Percentiles rank a stretch among this genome's conserved stretches.
phyloP scores from a whole-genome alignment of 495 filamentous ascomycete genomes.

The Hypomontagnella submonticulosa region DNA sequence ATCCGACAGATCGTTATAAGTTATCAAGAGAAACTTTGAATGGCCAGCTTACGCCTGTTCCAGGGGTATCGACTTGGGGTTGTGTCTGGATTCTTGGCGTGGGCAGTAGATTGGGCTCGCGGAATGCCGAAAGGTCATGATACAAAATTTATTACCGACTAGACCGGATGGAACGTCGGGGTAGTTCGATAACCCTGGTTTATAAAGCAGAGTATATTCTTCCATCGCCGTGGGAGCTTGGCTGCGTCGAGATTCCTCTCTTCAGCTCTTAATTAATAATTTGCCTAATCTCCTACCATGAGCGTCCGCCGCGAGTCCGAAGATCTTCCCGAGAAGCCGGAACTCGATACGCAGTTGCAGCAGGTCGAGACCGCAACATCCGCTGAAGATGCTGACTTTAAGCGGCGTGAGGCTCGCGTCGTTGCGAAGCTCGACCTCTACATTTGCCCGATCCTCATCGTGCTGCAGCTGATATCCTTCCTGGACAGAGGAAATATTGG shows the following conservation, averaged over 20 bases:
- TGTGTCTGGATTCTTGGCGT: constrained; percentile 23
- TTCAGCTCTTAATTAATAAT: neutral
- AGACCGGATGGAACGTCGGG: constrained; percentile 38
- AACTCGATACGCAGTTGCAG: constrained; percentile 29
- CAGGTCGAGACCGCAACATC: constrained; percentile 22
- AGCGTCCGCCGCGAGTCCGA: constrained; percentile 27
- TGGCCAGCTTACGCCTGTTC: neutral
- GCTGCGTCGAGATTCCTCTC: constrained; percentile 7
- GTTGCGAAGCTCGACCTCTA: constrained; percentile 56
- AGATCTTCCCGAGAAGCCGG: constrained; percentile 31
- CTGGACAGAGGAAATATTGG: constrained; percentile 58
- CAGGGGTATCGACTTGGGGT: constrained; percentile 13
- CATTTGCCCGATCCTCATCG: constrained; percentile 55
- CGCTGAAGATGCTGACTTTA: constrained; percentile 37
- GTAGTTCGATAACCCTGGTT: constrained; percentile 11
- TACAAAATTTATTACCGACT: constrained; percentile 30
- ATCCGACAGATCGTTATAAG: neutral
- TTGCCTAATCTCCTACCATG: constrained; percentile 14
- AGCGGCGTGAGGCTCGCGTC: constrained; percentile 40
- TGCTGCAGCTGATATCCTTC: constrained; percentile 54
- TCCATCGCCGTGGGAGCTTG: constrained; percentile 2
- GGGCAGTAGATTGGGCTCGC: constrained; percentile 9
- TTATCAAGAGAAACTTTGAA: neutral
- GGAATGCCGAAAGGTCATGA: constrained; percentile 26
- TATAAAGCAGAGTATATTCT: constrained; percentile 14